Evolutionary conservation across 139 green algal genomes (phyloP).

Genomic region (Coelastrella sp.): DNA sequence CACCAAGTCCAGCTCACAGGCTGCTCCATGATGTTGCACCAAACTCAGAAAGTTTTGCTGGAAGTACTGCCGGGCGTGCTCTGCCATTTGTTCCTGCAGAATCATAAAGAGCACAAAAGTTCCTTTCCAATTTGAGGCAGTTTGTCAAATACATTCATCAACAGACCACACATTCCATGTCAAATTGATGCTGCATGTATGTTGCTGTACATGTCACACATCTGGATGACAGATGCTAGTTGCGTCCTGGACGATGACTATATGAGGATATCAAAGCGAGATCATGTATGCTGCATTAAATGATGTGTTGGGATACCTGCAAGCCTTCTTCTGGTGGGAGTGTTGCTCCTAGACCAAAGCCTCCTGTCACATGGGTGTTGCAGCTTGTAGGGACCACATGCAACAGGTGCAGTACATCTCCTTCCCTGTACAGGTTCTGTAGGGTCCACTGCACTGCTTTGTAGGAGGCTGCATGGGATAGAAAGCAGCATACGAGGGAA

Average conservation of each 20-base stretch:
- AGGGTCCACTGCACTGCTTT: constrained; percentile 42
- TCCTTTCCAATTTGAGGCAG: too few relatives aligned
- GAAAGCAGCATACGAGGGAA: too few relatives aligned
- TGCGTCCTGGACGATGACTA: too few relatives aligned
- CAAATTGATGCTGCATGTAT: too few relatives aligned
- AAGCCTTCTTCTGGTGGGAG: constrained; percentile 38
- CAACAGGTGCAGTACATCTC: constrained; percentile 38
- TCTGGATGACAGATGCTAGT: too few relatives aligned
- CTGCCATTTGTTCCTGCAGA: constrained; percentile 33
- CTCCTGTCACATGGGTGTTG: not conserved
- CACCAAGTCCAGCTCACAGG: constrained; percentile 33
- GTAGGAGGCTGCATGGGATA: constrained; percentile 34
- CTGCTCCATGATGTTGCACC: constrained; percentile 4
- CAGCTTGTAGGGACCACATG: constrained; percentile 39
- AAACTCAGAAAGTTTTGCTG: constrained; percentile 20
- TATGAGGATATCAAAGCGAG: too few relatives aligned
- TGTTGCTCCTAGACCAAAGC: constrained; percentile 3
- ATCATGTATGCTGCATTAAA: too few relatives aligned
- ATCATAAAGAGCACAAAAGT: too few relatives aligned
- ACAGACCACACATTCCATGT: too few relatives aligned
- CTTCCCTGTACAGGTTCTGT: constrained; percentile 39
- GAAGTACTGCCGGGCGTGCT: constrained; percentile 24
- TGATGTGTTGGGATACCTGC: too few relatives aligned
- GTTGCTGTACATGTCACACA: too few relatives aligned
- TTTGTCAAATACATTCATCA: too few relatives aligned